Evolutionary conservation across 2,329 filamentous ascomycete species (phyloP), one percentile per base, ranked within the genome.

Genomic region (Alternaria panax): DNA sequence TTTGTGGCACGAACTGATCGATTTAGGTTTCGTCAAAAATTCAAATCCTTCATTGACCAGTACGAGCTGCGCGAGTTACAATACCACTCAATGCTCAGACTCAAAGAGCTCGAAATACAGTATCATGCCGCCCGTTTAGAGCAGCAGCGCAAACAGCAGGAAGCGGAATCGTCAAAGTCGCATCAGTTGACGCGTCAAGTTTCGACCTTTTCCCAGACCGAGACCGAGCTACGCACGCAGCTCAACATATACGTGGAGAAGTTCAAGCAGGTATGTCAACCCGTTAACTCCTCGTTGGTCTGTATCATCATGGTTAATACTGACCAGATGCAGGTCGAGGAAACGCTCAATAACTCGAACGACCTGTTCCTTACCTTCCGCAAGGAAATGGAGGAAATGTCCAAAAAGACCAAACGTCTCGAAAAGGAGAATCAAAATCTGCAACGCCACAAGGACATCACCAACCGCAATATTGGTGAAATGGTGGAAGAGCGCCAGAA

Each of bases 341-440:
- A 98, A 80, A 98, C 94, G 36, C 86, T 98, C 51, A 98, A 97
- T 81, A 98, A 97, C 77, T 97, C 92, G 80, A 98, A 98, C 82
- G 95, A 98, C 77, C 84, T 98, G 54, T 98, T 98, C 79, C 83
- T 97, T 68, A 97, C 95, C 1, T 98, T 98, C 80, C 88, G 94
- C 54, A 97, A 97, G 81, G 95, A 98, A 80, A 98, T 98, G 93
- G 95, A 98, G 80, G 95, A 98, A 75, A 98, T 98, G 93, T 97
- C 93, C 1, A 97, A 97, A 82, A 98, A 98, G 82, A 97, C 94
- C 6, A 97, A 97, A 80, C 90, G 93, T 25, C 84, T 99, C 53
- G 95, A 99, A 78, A 97, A 97, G 80, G 95, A 99, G 75, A 98
- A 99, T 72, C 90, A 95, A 70, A 90, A 87, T 18, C 86, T 97